Evolutionary conservation across 805 yeast genomes (phyloP), one percentile per base, ranked within the genome.

Genomic region (Vanderwaltozyma yarrowii): DNA sequence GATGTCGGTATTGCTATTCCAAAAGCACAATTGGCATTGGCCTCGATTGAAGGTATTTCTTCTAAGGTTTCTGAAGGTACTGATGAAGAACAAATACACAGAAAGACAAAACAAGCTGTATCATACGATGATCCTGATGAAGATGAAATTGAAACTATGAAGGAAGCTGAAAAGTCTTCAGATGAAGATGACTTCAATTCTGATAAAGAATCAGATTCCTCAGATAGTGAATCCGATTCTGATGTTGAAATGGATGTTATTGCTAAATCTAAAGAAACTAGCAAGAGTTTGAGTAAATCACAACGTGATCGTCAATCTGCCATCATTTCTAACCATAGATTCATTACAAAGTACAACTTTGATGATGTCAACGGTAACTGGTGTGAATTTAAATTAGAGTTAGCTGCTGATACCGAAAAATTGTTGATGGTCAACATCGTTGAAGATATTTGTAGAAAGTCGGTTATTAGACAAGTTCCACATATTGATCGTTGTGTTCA

Each of bases 41-140:
- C 68, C 24, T 64, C 60, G 8, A 56, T 52, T 28, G 64, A 59
- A 28, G 60, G 51, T 25, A 44, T 54, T 29, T 63, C 56, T 11
- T 62, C 60, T n/a, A 62, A 56, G 26, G 59, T 51, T 21, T 70
- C 61, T 29, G 73, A 65, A 28, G 61, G 55, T 37, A 78, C 70
- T 36, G 71, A 70, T 33, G 80, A 77, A 45, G 85, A 74, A 43
- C 76, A 71, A 52, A 63, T 71, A 42, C 73, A 68, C 46, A 64
- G 71, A 37, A 80, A 79, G 48, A 69, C 78, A 28, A 85, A 86
- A 51, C 95, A 88, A 64, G 78, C 94, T 14, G 89, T 83, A 29
- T 86, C 96, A 2, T 86, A 86, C 51, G 97, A 88, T 46, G 95
- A 77, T 13, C 95, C 96, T 25, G 97, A 88, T 63, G 96, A 88